These are phyloP conservation scores for Scutellaria minor DNA, from an alignment of 257 asterid genomes.

Conservation along the genomic window DNA sequence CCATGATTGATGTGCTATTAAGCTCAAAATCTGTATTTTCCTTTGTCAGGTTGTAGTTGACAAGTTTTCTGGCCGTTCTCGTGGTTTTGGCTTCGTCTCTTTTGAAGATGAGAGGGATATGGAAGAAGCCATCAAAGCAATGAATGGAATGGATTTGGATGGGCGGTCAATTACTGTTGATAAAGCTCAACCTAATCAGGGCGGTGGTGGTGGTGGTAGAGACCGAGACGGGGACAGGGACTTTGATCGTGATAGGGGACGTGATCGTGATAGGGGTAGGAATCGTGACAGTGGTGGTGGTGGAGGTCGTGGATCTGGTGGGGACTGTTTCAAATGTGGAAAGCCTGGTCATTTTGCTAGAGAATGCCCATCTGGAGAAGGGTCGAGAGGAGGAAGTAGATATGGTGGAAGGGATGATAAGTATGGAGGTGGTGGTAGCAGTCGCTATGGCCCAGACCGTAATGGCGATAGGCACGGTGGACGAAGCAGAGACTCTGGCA, in stretches of 20 bases:
- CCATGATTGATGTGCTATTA: slow-evolving; percentile 18
- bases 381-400: slow-evolving; percentile 58
- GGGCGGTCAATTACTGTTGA: slow-evolving; percentile 90
- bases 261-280: slow-evolving; percentile 60
- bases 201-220: slow-evolving; percentile 50
- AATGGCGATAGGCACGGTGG: slow-evolving; percentile 79
- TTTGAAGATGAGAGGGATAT: slow-evolving; percentile 81
- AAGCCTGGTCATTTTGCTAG: slow-evolving; percentile 97
- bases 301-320: slow-evolving; percentile 84
- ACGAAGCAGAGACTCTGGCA: slow-evolving; percentile 67
- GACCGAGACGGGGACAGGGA: slow-evolving; percentile 61
- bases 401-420: slow-evolving; percentile 70
- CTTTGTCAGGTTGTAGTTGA: slow-evolving; percentile 72
- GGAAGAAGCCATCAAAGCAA: slow-evolving; percentile 93
- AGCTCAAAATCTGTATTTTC: slow-evolving; percentile 8
- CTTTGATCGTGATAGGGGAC: slow-evolving; percentile 61
- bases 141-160: slow-evolving; percentile 90
- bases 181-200: slow-evolving; percentile 83
- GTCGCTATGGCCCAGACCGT: slow-evolving; percentile 85
- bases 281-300: slow-evolving; percentile 65
- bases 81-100: slow-evolving; percentile 94
- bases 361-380: slow-evolving; percentile 86
- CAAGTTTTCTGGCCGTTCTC: slow-evolving; percentile 83
- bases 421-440: slow-evolving; percentile 62
- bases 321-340: slow-evolving; percentile 92